phyloP scores from a whole-genome alignment of 129 eudicot species.

The Saussurea involucrata region DNA sequence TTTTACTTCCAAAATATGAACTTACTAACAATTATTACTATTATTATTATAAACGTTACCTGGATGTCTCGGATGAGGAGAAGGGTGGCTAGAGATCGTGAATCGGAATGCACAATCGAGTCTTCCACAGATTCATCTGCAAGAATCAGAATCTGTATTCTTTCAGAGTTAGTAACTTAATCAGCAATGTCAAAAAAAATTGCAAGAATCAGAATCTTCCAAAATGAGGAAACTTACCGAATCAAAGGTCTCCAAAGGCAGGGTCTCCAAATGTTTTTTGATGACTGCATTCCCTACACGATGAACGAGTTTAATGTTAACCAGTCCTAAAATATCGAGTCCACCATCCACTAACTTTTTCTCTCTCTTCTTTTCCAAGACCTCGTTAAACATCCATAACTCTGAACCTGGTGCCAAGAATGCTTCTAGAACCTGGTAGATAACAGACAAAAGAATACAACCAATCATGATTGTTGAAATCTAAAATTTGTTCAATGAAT shows the following conservation, averaged over 20 bases:
- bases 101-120: slow-evolving; percentile 95
- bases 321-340: slow-evolving; percentile 78
- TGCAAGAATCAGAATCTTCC: no score
- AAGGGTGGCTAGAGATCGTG: slow-evolving; percentile 92
- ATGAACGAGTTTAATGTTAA: slow-evolving; percentile 82
- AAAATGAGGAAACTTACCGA: slow-evolving; percentile 65
- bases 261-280: slow-evolving; percentile 75
- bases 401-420: slow-evolving; percentile 88
- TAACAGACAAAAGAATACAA: slow-evolving; percentile 2
- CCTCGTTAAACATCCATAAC: slow-evolving; percentile 97
- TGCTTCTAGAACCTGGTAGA: slow-evolving; percentile 85
- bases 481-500: not conserved
- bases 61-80: slow-evolving; percentile 98
- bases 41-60: slow-evolving; percentile 32
- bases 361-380: slow-evolving; percentile 71
- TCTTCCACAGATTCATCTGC: slow-evolving; percentile 99
- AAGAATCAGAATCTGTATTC: slow-evolving; percentile 91
- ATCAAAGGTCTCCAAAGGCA: slow-evolving; percentile 95
- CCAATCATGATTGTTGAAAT: not conserved
- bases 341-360: slow-evolving; percentile 86
- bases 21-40: not conserved
- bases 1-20: not conserved
- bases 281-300: slow-evolving; percentile 95
- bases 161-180: slow-evolving; percentile 72
- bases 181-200: not conserved